Evolutionary conservation across 2,329 filamentous ascomycete species (phyloP).

Genomic region (Phyllosticta citribraziliensis): DNA sequence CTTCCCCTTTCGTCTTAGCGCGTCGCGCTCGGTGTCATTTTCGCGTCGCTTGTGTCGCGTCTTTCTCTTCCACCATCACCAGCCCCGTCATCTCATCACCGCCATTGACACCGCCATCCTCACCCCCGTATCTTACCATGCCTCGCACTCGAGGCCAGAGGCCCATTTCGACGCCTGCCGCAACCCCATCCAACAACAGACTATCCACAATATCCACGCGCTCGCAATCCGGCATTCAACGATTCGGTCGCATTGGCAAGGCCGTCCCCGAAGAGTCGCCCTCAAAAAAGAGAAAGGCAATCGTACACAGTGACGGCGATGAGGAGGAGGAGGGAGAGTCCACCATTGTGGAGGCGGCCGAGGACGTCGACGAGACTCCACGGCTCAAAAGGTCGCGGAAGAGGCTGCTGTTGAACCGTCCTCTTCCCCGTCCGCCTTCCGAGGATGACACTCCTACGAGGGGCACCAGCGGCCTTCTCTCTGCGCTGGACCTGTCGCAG

Average conservation of each 20-base stretch:
- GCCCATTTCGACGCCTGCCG: neutral
- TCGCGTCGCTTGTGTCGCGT: slow-evolving; percentile 4
- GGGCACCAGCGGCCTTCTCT: slow-evolving; percentile 23
- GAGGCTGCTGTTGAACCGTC: slow-evolving; percentile 1
- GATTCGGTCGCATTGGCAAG: slow-evolving; percentile 5
- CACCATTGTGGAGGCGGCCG: neutral
- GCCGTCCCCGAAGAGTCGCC: neutral
- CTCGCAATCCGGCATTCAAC: slow-evolving; percentile 7
- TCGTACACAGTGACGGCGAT: neutral
- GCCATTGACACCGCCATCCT: neutral
- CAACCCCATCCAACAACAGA: slow-evolving; percentile 3
- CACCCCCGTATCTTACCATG: slow-evolving; percentile 4
- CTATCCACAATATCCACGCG: neutral
- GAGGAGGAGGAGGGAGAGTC: neutral
- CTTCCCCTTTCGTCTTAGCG: slow-evolving; percentile 1
- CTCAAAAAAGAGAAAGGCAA: slow-evolving; percentile 8
- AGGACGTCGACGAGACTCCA: neutral
- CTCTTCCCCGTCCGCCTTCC: neutral
- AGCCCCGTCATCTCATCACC: neutral
- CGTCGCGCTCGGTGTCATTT: neutral
- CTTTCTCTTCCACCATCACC: neutral
- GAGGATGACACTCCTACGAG: slow-evolving; percentile 24
- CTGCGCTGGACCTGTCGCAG: slow-evolving; percentile 15
- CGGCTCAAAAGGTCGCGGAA: slow-evolving; percentile 1
- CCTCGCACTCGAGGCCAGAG: slow-evolving; percentile 1